phyloP scores from a whole-genome alignment of 2,329 filamentous ascomycete genomes.

The Trichoderma guizhouense region DNA sequence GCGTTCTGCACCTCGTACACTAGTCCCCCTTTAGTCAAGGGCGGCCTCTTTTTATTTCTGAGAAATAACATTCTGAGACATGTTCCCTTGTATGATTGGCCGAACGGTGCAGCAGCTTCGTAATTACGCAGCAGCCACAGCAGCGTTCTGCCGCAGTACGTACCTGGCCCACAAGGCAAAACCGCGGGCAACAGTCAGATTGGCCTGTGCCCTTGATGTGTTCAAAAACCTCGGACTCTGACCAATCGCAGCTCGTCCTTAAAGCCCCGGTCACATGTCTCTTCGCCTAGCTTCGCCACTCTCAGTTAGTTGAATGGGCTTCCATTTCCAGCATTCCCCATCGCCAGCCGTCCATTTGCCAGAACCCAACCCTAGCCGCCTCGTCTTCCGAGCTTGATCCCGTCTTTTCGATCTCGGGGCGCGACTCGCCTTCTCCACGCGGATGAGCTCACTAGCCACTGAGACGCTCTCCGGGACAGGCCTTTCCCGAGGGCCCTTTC shows the following conservation, averaged over 20 bases:
- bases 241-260: neutral
- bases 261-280: constrained; percentile 14
- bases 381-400: neutral
- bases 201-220: neutral
- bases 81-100: neutral
- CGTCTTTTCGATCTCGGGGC: constrained; percentile 3
- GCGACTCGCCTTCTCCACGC: neutral
- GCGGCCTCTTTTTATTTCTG: neutral
- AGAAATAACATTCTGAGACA: neutral
- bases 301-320: neutral
- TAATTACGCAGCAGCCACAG: neutral
- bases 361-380: neutral
- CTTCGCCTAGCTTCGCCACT: constrained; percentile 17
- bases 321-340: neutral
- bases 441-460: neutral
- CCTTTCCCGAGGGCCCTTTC: neutral
- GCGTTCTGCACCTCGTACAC: neutral
- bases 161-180: neutral
- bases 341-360: neutral
- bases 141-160: neutral
- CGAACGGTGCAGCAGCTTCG: neutral
- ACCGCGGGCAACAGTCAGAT: constrained; percentile 7
- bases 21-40: neutral
- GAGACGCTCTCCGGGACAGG: neutral
- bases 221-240: neutral